Base-by-base conservation (phyloP, 352 stramenopile species). In the Pythium pectinolyticum region DNA sequence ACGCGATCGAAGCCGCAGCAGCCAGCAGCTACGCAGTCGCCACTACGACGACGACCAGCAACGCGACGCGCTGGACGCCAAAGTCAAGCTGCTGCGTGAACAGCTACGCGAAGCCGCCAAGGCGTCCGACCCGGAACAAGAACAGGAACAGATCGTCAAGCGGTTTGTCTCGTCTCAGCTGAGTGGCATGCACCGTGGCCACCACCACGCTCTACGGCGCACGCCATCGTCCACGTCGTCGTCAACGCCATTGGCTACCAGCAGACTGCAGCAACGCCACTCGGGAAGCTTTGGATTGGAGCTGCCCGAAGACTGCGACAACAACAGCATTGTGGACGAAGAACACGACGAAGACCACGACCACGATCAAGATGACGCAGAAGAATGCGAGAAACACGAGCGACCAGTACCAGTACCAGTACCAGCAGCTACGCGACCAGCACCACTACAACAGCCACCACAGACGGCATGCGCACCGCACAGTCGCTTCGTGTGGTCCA, bases 61-160 rank as follows among this genome's bases (percentile, higher is more conserved):
- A n/a, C n/a, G n/a, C 39, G 37, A 63, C 48, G 46, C 34, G 12
- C 45, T 71, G 28, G 64, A 71, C 30, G 52, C 57, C 28, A 61
- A 66, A 41, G 64, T 67, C 12, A 45, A 50, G 52, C 57, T 56
- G 48, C 58, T 71, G 28, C 57, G 64, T 8, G 64, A 67, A 10
- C 25, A 66, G 52, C 64, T 71, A 27, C 50, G 60, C 25, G 46
- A 58, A 17, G 64, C 64, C 22, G 52, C 58, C 5, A 35, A 40
- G 32, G 52, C 65, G 12, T 32, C 51, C 0, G 65, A 72, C 54
- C 65, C 65, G 0, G 65, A 67, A 30, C 52, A 72, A 35, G 65
- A 90, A 30, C 82, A 91, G 66, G 78, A 92, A 61, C 68, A 78
- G 37, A 81, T 86, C 27, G 75, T 96, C 39, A 76, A 89, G 40